Evolutionary conservation across 257 asterid genomes (phyloP).

Genomic region (Nicotiana obtusifolia): DNA sequence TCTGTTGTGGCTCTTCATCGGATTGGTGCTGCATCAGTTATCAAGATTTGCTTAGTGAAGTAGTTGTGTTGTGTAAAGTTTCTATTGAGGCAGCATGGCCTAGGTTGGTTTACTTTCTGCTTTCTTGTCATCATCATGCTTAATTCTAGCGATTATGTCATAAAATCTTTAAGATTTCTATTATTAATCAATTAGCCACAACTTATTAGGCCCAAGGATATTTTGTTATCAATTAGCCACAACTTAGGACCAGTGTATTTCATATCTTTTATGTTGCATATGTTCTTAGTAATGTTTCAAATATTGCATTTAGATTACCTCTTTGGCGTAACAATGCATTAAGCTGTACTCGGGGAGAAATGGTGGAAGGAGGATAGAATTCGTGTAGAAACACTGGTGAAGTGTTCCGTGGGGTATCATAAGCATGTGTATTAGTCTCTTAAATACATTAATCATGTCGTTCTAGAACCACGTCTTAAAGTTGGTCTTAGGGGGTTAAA

Average conservation of each 20-base stretch:
- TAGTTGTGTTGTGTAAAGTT: slow-evolving; percentile 19
- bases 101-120: not conserved
- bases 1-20: slow-evolving; percentile 75
- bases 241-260: not conserved
- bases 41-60: slow-evolving; percentile 66
- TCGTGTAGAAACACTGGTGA: not conserved
- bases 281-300: not conserved
- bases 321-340: not conserved
- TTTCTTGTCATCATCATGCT: not conserved
- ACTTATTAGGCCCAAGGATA: no score
- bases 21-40: slow-evolving; percentile 62
- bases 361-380: not conserved
- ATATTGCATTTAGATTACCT: not conserved
- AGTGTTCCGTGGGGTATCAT: no score
- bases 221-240: not conserved
- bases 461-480: no score
- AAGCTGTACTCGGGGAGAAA: not conserved
- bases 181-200: not conserved
- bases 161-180: not conserved
- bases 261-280: not conserved
- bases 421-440: no score
- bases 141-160: not conserved
- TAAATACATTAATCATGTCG: no score
- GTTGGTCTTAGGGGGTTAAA: no score
- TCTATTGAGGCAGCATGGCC: not conserved